Evolutionary conservation across 2,329 filamentous ascomycete genomes (phyloP).

Genomic region (Chaetomium olivaceum): DNA sequence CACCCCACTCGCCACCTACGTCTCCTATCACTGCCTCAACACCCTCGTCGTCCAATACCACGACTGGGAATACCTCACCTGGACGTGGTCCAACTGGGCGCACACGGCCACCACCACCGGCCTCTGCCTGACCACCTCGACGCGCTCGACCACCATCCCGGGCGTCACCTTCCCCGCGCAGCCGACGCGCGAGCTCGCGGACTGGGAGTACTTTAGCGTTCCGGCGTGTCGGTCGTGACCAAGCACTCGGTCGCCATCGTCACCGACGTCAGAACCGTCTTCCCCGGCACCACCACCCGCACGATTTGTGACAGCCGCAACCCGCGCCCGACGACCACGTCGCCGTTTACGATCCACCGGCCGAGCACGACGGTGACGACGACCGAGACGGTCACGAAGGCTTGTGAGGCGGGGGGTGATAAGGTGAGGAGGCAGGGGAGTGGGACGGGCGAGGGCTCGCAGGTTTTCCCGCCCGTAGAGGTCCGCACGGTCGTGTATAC

Average conservation of each 20-base stretch:
- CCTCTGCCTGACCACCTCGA: slow-evolving; percentile 19
- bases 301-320: slow-evolving; percentile 13
- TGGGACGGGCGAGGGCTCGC: not conserved
- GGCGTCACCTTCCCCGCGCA: slow-evolving; percentile 14
- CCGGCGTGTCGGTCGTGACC: slow-evolving; percentile 11
- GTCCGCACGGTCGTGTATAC: slow-evolving; percentile 24
- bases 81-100: slow-evolving; percentile 13
- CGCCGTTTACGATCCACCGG: not conserved
- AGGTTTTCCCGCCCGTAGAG: slow-evolving; percentile 11
- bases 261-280: not conserved
- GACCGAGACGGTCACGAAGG: not conserved
- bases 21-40: slow-evolving; percentile 23
- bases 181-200: not conserved
- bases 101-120: slow-evolving; percentile 12
- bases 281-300: not conserved
- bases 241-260: slow-evolving; percentile 19
- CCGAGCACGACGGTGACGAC: not conserved
- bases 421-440: not conserved
- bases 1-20: not conserved
- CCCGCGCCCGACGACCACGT: not conserved
- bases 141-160: slow-evolving; percentile 24
- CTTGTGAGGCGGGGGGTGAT: not conserved
- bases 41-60: slow-evolving; percentile 20
- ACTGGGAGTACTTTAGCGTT: slow-evolving; percentile 24
- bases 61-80: slow-evolving; percentile 19